Conservation (phyloP, 208 protist species). For the Crithidia sp. region DNA sequence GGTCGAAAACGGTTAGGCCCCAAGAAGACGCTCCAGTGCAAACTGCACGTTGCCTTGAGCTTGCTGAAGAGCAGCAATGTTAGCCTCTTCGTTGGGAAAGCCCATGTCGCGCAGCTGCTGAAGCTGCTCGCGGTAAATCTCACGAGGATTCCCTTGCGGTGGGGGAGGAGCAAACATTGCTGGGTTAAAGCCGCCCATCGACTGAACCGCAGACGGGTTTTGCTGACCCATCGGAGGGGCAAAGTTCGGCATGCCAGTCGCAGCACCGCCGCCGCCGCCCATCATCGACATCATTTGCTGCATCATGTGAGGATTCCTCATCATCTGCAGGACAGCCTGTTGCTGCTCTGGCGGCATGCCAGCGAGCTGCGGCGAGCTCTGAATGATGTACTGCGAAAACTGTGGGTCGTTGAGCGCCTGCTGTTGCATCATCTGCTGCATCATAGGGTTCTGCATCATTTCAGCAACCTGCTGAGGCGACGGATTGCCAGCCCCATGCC, state of each 20-base stretch:
- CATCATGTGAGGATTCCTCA: conserved; percentile 60
- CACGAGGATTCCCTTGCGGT: conserved; percentile 73
- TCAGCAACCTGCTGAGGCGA: conserved; percentile 33
- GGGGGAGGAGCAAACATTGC: conserved; percentile 42
- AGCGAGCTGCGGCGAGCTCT: conserved; percentile 44
- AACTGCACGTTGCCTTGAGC: conserved; percentile 88
- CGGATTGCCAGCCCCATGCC: conserved; percentile 15
- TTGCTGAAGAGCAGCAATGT: conserved; percentile 90
- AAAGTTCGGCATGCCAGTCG: neutral
- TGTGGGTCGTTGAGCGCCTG: conserved; percentile 65
- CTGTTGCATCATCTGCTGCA: conserved; percentile 65
- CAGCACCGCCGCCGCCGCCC: conserved; percentile 8
- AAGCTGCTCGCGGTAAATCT: conserved; percentile 88
- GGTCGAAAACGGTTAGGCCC: conserved; percentile 33
- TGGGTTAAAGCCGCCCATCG: conserved; percentile 29
- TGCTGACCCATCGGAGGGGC: conserved; percentile 1
- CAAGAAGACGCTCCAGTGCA: conserved; percentile 89
- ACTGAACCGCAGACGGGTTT: neutral
- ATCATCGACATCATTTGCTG: conserved; percentile 46
- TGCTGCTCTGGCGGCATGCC: conserved; percentile 52
- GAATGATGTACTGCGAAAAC: conserved; percentile 71
- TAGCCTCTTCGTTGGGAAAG: conserved; percentile 93
- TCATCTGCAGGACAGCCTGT: conserved; percentile 63
- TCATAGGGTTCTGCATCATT: conserved; percentile 73
- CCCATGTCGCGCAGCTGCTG: conserved; percentile 92